Conservation (phyloP, 1,284 basidiomycete species). For the Ganoderma resinaceum region DNA sequence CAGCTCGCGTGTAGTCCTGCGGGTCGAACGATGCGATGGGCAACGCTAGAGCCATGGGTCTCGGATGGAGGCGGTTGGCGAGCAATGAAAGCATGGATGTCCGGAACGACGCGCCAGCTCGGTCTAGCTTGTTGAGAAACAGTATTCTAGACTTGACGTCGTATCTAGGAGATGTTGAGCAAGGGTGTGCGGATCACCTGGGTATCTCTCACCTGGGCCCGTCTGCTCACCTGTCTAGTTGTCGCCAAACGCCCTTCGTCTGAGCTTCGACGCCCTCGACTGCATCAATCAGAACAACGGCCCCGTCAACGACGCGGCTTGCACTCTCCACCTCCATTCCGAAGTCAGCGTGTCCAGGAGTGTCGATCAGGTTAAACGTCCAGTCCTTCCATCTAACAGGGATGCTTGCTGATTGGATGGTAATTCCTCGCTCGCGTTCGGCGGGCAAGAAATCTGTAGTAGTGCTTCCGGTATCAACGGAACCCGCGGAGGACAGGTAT, state of each 20-base stretch:
- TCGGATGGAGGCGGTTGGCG: constrained; percentile 75
- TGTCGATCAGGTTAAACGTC: constrained; percentile 89
- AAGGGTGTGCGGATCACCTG: background rate
- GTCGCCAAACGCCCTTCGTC: constrained; percentile 88
- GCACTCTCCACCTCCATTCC: constrained; percentile 95
- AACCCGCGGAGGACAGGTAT: constrained; percentile 77
- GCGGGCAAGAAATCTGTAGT: constrained; percentile 92
- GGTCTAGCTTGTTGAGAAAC: constrained; percentile 90
- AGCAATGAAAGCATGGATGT: constrained; percentile 76
- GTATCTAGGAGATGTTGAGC: constrained; percentile 58
- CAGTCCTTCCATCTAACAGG: constrained; percentile 89
- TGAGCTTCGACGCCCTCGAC: constrained; percentile 93
- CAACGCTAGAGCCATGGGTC: constrained; percentile 78
- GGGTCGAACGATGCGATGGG: constrained; percentile 78
- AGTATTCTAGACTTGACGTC: constrained; percentile 78
- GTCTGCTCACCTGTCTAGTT: constrained; percentile 77
- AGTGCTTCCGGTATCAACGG: constrained; percentile 90
- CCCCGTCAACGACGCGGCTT: constrained; percentile 89
- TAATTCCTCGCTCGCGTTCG: constrained; percentile 89
- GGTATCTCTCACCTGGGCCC: constrained; percentile 36
- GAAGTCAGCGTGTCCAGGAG: constrained; percentile 92
- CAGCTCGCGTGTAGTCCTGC: constrained; percentile 67
- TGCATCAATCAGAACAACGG: constrained; percentile 87
- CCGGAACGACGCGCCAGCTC: constrained; percentile 81
- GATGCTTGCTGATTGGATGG: constrained; percentile 91